These are phyloP conservation scores for Mycogone perniciosa DNA, from an alignment of 2,329 filamentous ascomycete genomes.

Conservation along the genomic window DNA sequence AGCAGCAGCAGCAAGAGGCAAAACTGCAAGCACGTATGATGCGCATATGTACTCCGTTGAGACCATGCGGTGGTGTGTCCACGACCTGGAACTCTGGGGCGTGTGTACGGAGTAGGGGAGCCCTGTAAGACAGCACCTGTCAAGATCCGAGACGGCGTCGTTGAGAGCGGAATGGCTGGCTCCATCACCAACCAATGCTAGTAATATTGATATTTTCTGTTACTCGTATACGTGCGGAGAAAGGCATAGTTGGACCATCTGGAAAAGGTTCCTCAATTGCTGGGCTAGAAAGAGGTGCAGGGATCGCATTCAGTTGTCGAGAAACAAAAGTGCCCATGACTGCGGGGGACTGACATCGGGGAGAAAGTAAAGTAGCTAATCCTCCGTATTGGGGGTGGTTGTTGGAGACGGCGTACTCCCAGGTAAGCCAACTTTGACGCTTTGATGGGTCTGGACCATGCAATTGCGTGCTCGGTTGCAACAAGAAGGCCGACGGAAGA, in stretches of 20 bases:
- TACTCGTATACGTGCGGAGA: no score
- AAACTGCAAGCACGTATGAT: constrained; percentile 28
- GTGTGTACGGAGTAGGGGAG: neutral
- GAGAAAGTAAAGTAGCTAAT: no score
- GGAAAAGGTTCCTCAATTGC: no score
- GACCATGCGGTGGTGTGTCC: constrained; percentile 2
- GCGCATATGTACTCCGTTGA: constrained; percentile 26
- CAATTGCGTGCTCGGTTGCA: neutral
- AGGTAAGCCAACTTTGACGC: neutral
- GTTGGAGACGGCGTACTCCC: no score
- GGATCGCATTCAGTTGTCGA: no score
- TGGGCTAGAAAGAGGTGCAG: no score
- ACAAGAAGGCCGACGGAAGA: neutral
- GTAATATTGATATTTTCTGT: no score
- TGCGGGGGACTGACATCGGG: no score
- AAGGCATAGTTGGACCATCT: no score
- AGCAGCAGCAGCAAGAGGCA: neutral
- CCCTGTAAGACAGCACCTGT: constrained; percentile 9
- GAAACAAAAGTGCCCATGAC: no score
- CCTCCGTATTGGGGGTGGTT: no score
- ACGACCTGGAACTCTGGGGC: constrained; percentile 1
- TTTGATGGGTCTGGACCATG: neutral
- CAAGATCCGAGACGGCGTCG: constrained; percentile 2
- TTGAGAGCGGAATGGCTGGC: neutral
- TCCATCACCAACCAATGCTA: no score